phyloP scores from a whole-genome alignment of 768 basidiomycete species.

The Trametes punicea region DNA sequence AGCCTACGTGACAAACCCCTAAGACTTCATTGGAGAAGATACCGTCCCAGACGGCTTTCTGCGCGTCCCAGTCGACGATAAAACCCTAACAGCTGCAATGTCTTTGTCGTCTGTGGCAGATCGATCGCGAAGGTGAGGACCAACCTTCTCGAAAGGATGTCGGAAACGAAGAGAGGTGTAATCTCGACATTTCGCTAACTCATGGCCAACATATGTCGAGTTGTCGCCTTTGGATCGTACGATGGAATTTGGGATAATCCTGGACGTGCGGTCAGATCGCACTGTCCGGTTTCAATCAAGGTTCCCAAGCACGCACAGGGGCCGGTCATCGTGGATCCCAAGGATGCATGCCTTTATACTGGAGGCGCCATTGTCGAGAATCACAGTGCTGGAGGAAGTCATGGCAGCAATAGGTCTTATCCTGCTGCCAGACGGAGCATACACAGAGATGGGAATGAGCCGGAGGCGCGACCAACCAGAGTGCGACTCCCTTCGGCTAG shows the following conservation, averaged over 20 bases:
- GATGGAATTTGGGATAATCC: slow-evolving; percentile 77
- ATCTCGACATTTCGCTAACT: slow-evolving; percentile 73
- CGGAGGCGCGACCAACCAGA: background rate
- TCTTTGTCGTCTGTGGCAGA: slow-evolving; percentile 6
- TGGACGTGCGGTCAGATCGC: slow-evolving; percentile 28
- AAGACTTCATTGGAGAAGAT: slow-evolving; percentile 63
- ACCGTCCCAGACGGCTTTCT: slow-evolving; percentile 93
- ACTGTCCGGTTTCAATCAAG: background rate
- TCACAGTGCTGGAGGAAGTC: slow-evolving; percentile 32
- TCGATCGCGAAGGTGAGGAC: slow-evolving; percentile 12
- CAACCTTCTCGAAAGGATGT: slow-evolving; percentile 84
- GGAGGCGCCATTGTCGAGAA: slow-evolving; percentile 87
- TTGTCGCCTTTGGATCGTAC: slow-evolving; percentile 84
- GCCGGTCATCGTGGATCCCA: slow-evolving; percentile 25
- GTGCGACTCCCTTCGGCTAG: background rate
- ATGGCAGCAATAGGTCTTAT: background rate
- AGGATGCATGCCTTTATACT: slow-evolving; percentile 73
- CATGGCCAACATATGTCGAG: slow-evolving; percentile 80
- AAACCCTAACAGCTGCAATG: slow-evolving; percentile 60
- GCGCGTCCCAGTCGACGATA: slow-evolving; percentile 91
- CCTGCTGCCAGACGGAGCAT: slow-evolving; percentile 3
- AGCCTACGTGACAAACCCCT: slow-evolving; percentile 10
- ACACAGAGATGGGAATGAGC: slow-evolving; percentile 5
- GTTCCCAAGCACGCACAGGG: slow-evolving; percentile 28
- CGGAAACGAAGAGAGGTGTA: slow-evolving; percentile 80